Conservation (phyloP, 2,329 filamentous ascomycete genomes). For the Trichoderma sp. region DNA sequence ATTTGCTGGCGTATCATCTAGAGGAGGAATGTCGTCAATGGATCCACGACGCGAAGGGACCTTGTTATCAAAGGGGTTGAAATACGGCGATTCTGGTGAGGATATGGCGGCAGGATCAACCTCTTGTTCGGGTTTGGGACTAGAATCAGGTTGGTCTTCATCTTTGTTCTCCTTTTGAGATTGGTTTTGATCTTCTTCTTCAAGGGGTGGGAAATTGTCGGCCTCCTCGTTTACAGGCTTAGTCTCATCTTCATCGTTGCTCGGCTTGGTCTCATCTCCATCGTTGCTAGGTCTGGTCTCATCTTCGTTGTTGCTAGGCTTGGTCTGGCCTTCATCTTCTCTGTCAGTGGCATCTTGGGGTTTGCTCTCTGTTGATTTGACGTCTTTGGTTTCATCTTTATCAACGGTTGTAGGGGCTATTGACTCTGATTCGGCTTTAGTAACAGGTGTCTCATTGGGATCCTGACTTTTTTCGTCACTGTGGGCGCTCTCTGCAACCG, state of each 20-base stretch:
- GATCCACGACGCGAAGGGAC: not conserved
- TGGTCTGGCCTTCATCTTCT: not conserved
- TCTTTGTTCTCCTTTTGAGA: not conserved
- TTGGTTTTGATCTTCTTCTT: not conserved
- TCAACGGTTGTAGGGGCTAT: not conserved
- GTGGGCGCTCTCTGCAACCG: not conserved
- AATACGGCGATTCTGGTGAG: not conserved
- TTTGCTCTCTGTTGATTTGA: not conserved
- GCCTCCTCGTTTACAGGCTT: not conserved
- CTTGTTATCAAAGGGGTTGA: not conserved
- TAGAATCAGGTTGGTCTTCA: not conserved
- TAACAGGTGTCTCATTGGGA: not conserved
- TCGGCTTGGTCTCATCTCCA: not conserved
- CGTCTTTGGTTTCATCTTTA: not conserved
- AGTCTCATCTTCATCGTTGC: not conserved
- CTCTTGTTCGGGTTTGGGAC: not conserved
- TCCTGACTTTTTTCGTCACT: not conserved
- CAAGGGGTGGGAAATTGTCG: not conserved
- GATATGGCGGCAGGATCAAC: not conserved
- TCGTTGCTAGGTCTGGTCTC: not conserved
- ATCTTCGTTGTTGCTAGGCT: not conserved
- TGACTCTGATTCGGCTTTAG: not conserved
- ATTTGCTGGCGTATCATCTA: not conserved
- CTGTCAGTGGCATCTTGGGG: not conserved
- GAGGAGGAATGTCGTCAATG: not conserved